Evolutionary conservation across 176 grass and related monocot species (phyloP).

Genomic region (Leersia perrieri): DNA sequence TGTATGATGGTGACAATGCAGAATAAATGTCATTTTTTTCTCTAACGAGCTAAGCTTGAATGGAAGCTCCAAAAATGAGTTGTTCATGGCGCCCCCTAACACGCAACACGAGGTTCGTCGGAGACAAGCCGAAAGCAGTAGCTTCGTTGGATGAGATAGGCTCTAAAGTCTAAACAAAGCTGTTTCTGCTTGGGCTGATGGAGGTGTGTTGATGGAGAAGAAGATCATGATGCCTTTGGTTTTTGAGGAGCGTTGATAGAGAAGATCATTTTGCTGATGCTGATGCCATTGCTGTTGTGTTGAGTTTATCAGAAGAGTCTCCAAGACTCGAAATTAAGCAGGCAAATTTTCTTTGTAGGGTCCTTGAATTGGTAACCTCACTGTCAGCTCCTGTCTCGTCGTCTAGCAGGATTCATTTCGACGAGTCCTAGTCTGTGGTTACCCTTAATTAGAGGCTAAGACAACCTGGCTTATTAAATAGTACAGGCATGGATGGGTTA

Average conservation of each 20-base stretch:
- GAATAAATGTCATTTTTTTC: not conserved
- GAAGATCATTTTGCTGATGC: no score
- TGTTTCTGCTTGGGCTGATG: not conserved
- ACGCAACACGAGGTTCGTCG: not conserved
- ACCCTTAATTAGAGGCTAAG: not conserved
- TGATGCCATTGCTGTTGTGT: not conserved
- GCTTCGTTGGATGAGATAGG: not conserved
- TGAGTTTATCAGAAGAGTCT: not conserved
- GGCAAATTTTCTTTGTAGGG: conserved; percentile 25
- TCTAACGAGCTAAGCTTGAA: not conserved
- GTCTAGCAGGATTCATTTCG: not conserved
- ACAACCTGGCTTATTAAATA: not conserved
- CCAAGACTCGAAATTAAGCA: not conserved
- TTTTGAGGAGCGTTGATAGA: not conserved
- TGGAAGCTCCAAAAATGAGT: not conserved
- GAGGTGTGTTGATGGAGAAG: no score
- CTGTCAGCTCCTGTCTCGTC: conserved; percentile 12
- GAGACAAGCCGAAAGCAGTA: not conserved
- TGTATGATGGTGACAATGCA: not conserved
- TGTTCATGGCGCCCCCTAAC: not conserved
- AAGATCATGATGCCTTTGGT: no score
- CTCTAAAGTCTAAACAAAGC: not conserved
- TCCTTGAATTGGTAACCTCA: conserved; percentile 9
- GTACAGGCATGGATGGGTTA: not conserved
- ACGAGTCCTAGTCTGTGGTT: not conserved